Percentiles rank a stretch among this genome's conserved stretches.
Evolutionary conservation across 2,329 filamentous ascomycete genomes (phyloP).

Genomic region (Tricladium varicosporioides): DNA sequence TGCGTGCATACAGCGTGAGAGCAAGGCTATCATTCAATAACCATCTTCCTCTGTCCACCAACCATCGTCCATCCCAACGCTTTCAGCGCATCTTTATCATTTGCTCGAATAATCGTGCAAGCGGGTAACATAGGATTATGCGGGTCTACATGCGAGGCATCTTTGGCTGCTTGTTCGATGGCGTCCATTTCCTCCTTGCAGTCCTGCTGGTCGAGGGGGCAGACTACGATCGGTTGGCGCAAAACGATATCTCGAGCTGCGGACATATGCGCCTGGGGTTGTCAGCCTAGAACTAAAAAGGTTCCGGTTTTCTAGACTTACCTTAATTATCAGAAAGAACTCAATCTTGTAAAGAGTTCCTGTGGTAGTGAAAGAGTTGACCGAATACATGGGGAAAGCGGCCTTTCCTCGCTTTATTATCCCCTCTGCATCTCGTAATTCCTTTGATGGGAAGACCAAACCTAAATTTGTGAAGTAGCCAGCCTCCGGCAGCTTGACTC

Average conservation of each 20-base stretch:
- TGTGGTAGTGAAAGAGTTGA: conserved; percentile 89
- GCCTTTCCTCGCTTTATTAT: conserved; percentile 81
- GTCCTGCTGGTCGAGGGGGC: conserved; percentile 88
- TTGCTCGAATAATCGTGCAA: conserved; percentile 74
- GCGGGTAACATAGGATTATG: conserved; percentile 93
- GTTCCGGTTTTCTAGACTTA: conserved; percentile 41
- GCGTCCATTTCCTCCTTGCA: conserved; percentile 99
- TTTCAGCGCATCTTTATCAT: conserved; percentile 63
- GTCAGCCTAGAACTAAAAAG: conserved; percentile 14
- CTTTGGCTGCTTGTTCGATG: conserved; percentile 92
- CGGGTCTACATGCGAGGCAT: conserved; percentile 82
- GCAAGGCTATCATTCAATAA: conserved; percentile 53
- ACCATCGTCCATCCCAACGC: conserved; percentile 64
- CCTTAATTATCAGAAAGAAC: conserved; percentile 93
- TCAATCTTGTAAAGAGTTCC: conserved; percentile 97
- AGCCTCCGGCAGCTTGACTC: conserved; percentile 81
- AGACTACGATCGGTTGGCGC: conserved; percentile 92
- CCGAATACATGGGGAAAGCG: conserved; percentile 84
- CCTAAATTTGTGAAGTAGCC: conserved; percentile 93
- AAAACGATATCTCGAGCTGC: conserved; percentile 85
- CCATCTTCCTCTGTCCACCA: conserved; percentile 62
- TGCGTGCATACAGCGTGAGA: too few relatives aligned
- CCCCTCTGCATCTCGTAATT: conserved; percentile 82
- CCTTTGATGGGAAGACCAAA: conserved; percentile 85
- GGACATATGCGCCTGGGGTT: conserved; percentile 74